Evolutionary conservation across 495 filamentous ascomycete genomes (phyloP), one percentile per base, ranked within the genome.

Genomic region (Friedmanniomyces simplex): DNA sequence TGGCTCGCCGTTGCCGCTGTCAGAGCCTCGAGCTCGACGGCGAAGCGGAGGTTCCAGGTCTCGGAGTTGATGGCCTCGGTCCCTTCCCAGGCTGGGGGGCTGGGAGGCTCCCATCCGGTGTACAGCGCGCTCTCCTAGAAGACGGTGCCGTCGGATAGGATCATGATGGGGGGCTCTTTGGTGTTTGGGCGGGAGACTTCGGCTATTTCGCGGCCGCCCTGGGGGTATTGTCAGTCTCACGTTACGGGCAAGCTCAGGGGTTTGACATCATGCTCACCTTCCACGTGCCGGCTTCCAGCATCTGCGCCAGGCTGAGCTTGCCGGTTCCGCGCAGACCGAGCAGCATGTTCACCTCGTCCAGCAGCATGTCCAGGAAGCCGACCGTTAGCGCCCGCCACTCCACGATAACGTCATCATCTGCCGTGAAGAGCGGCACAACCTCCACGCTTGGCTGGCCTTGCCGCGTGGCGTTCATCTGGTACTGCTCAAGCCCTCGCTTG

Each of bases 121-220:
- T 59, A 49, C 41, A 58, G 36, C 32, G 67, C 62, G 63, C 68
- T 67, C 68, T 63, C 74, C 82, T 65, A 96, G 68, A 98, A 96
- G 52, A 98, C 89, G 8, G 93, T 97, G 46, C 93, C 93, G 68
- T 98, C 93, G 58, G 87, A 94, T 54, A 95, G 79, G 62, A 97
- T 96, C 74, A 96, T 85, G 65, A 98, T 97, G 3, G 93, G 93
- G 20, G 94, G 89, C 66, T 91, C 89, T 73, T 94, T 96, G 42
- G 94, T 97, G 66, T 96, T 96, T 7, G 93, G 93, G 59, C 93
- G 78, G 55, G 87, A 94, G 52, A 96, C 87, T 72, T 96, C 94
- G 42, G 93, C 93, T 59, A 97, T 84, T 74, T 97, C 93, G 67
- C 93, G 82, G 55, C 93, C 93, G 67, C 91, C 94, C 93, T 96